Percentiles rank a stretch among this genome's conserved stretches.
These are phyloP conservation scores for Echinosophora koreensis DNA, from an alignment of 306 rosid genomes.

Conservation along the genomic window DNA sequence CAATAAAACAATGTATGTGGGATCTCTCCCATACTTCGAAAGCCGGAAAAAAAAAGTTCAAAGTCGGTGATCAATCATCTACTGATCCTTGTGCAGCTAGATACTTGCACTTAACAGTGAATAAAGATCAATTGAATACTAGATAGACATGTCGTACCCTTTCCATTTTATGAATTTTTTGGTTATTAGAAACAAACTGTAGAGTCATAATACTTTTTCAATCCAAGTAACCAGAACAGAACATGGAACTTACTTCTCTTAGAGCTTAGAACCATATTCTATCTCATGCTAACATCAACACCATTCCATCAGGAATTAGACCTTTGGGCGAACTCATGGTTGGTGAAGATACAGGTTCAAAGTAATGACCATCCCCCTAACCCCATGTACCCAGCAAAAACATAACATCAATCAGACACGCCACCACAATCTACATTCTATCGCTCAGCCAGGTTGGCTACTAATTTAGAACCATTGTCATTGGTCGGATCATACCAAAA, in stretches of 20 bases:
- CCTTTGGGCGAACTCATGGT: not conserved
- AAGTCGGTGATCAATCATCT: not conserved
- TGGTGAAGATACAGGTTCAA: not conserved
- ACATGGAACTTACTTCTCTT: not conserved
- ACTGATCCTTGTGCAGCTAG: slow-evolving; percentile 2
- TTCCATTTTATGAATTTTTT: not conserved
- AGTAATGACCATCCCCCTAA: not conserved
- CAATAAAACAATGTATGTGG: not conserved
- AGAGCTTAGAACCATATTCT: not conserved
- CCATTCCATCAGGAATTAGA: not conserved
- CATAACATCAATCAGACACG: slow-evolving; percentile 22
- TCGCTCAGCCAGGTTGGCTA: not conserved
- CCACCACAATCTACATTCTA: slow-evolving; percentile 4
- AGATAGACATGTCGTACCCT: not conserved
- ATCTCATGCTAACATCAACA: slow-evolving; percentile 11
- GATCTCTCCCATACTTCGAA: not conserved
- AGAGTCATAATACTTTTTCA: not conserved
- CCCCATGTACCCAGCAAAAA: slow-evolving; percentile 5
- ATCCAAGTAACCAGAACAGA: not conserved
- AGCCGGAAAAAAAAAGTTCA: not conserved
- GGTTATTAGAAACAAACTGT: not conserved
- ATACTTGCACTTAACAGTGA: slow-evolving; percentile 3
- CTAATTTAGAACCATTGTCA: slow-evolving; percentile 11
- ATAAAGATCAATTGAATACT: slow-evolving; percentile 8
- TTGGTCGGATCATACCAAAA: not conserved